phyloP scores from a whole-genome alignment of 2,329 filamentous ascomycete species.

The Purpureocillium lavendulum region DNA sequence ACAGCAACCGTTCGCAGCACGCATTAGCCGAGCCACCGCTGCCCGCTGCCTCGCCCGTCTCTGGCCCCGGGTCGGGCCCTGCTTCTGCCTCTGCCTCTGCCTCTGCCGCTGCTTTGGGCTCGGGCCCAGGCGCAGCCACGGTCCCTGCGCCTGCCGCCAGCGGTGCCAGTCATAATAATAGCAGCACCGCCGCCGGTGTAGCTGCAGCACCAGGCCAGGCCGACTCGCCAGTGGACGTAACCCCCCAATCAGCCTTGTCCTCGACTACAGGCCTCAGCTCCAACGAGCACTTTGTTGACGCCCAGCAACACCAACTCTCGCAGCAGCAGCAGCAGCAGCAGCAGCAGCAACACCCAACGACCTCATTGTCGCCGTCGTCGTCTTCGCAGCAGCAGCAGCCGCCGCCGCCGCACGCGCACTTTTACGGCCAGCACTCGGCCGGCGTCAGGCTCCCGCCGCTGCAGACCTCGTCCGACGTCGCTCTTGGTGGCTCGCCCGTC shows the following conservation, averaged over 20 bases:
- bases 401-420: slow-evolving; percentile 19
- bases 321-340: slow-evolving; percentile 13
- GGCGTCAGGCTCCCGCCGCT: slow-evolving; percentile 19
- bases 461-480: slow-evolving; percentile 18
- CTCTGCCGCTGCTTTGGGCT: neutral
- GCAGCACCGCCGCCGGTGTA: neutral
- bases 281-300: slow-evolving; percentile 35
- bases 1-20: slow-evolving; percentile 50
- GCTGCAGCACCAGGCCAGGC: slow-evolving; percentile 11
- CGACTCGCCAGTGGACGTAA: slow-evolving; percentile 20
- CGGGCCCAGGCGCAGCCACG: slow-evolving; percentile 1
- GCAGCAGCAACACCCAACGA: slow-evolving; percentile 6
- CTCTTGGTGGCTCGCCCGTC: slow-evolving; percentile 13
- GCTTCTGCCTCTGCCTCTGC: neutral
- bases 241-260: slow-evolving; percentile 38
- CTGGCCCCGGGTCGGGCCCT: neutral
- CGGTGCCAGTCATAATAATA: neutral
- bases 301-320: slow-evolving; percentile 15
- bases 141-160: neutral
- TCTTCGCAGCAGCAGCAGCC: slow-evolving; percentile 12
- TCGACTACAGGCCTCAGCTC: slow-evolving; percentile 35
- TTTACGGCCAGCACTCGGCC: slow-evolving; percentile 19
- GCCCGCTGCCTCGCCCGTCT: slow-evolving; percentile 13
- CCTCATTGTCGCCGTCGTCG: no score
- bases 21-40: slow-evolving; percentile 38